Evolutionary conservation across 768 basidiomycete species (phyloP), one percentile per base, ranked within the genome.

Genomic region (Boletellus ananiceps): DNA sequence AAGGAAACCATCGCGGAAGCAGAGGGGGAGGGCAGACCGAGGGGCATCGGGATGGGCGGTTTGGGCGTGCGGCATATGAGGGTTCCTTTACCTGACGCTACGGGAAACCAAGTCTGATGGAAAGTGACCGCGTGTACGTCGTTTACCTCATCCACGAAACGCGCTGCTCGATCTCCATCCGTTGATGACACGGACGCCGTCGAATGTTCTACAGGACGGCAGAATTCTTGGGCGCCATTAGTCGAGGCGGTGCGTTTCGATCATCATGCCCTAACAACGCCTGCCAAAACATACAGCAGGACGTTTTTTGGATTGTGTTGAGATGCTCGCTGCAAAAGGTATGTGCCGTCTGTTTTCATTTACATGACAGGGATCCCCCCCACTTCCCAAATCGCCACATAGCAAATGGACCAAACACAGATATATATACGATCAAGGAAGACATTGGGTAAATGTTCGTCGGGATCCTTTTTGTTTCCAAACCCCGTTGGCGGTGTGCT

Each of bases 121-220:
- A 35, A 44, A 38, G 35, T 31, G 37, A 33, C 5, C 29, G 15
- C 38, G 8, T n/a, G 42, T 40, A 42, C 32, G 27, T 23, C 44
- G 27, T 54, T 34, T 39, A 37, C 50, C 50, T 46, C 50, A 37
- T 40, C 23, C 39, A 13, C 47, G 25, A 53, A 42, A 33, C 49
- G 39, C 33, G 51, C 37, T 78, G 74, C 75, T 79, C 46, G 77
- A 82, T 57, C 61, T 80, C 19, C 77, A 88, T 65, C 87, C 84
- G 2, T 89, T 85, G 64, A 85, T 84, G 83, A 76, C 78, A 70
- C 67, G 16, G 78, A 82, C 40, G 78, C 86, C 40, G 83, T 88
- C 25, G 68, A 71, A 6, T 77, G 58, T 31, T 84, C 81, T 64
- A 71, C 71, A 45, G 51, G 70, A 80, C 56, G 74, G 70, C 15